Percentiles rank a stretch among this genome's conserved stretches.
phyloP scores from a whole-genome alignment of 1,284 basidiomycete species.

The Xerocomus amazonicus region DNA sequence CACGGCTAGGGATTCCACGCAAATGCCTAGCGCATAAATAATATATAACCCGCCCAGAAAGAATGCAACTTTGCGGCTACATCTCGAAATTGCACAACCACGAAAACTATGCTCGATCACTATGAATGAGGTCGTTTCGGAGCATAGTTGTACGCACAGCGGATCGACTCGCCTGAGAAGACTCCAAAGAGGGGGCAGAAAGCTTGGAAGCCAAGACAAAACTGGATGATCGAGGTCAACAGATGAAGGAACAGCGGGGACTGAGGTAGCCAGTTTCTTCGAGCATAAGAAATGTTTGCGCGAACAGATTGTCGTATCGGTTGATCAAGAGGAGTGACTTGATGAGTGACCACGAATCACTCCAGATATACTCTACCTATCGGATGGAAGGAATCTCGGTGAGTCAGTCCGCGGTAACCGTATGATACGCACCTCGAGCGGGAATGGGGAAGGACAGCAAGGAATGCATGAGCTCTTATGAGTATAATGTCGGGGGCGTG shows the following conservation, averaged over 20 bases:
- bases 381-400: neutral
- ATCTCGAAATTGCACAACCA: conserved; percentile 22
- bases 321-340: conserved; percentile 24
- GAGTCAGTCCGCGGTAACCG: neutral
- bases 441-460: neutral
- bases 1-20: neutral
- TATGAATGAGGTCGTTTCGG: neutral
- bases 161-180: conserved; percentile 24
- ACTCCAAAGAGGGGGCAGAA: conserved; percentile 7
- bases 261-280: conserved; percentile 22
- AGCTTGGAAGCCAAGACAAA: conserved; percentile 16
- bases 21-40: conserved; percentile 4
- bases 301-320: conserved; percentile 25
- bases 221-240: conserved; percentile 9
- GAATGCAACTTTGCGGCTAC: conserved; percentile 1
- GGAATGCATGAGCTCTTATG: too few species aligned
- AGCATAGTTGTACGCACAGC: conserved; percentile 14
- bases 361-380: conserved; percentile 21
- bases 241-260: neutral
- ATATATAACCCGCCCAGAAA: conserved; percentile 8
- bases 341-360: conserved; percentile 11
- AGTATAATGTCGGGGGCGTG: too few species aligned
- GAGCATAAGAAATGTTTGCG: conserved; percentile 20
- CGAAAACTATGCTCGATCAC: conserved; percentile 11
- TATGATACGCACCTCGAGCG: conserved; percentile 1